These are phyloP conservation scores for Phytophthora pinifolia DNA, from an alignment of 352 stramenopile genomes.

Conservation along the genomic window DNA sequence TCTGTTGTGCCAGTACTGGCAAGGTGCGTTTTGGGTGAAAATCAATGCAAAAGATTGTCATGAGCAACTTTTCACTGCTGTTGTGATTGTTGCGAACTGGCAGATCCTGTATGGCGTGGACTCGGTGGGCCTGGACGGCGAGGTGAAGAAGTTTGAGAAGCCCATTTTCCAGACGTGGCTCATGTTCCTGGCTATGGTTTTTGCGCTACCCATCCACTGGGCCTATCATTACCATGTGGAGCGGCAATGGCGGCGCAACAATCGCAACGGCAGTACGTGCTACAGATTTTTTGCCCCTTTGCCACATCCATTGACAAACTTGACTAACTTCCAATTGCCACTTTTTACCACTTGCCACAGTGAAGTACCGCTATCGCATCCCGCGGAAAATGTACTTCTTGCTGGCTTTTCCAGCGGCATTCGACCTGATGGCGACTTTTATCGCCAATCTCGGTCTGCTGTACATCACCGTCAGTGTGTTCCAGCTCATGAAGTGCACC, in stretches of 20 bases:
- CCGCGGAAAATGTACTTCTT: slow-evolving; percentile 94
- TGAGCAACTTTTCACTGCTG: slow-evolving; percentile 3
- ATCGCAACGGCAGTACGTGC: slow-evolving; percentile 62
- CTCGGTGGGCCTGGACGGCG: slow-evolving; percentile 83
- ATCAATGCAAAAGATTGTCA: neutral
- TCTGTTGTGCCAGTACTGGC: slow-evolving; percentile 43
- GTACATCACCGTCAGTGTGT: slow-evolving; percentile 91
- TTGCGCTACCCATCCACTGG: slow-evolving; percentile 93
- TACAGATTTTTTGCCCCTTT: neutral
- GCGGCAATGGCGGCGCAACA: slow-evolving; percentile 58
- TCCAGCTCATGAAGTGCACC: slow-evolving; percentile 88
- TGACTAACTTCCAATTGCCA: neutral
- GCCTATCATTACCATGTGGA: slow-evolving; percentile 80
- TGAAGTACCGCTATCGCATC: slow-evolving; percentile 79
- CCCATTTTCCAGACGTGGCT: slow-evolving; percentile 96
- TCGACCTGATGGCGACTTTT: slow-evolving; percentile 93
- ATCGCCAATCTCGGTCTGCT: slow-evolving; percentile 94
- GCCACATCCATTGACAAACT: neutral
- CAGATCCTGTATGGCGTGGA: slow-evolving; percentile 94
- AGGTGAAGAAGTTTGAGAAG: slow-evolving; percentile 93
- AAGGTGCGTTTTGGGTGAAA: slow-evolving; percentile 40
- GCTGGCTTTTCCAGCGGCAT: slow-evolving; percentile 91
- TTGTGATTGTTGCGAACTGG: neutral
- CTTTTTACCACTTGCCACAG: slow-evolving; percentile 20
- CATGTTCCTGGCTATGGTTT: slow-evolving; percentile 97